Conservation (phyloP, 495 filamentous ascomycete species). For the Daldinia bambusicola region DNA sequence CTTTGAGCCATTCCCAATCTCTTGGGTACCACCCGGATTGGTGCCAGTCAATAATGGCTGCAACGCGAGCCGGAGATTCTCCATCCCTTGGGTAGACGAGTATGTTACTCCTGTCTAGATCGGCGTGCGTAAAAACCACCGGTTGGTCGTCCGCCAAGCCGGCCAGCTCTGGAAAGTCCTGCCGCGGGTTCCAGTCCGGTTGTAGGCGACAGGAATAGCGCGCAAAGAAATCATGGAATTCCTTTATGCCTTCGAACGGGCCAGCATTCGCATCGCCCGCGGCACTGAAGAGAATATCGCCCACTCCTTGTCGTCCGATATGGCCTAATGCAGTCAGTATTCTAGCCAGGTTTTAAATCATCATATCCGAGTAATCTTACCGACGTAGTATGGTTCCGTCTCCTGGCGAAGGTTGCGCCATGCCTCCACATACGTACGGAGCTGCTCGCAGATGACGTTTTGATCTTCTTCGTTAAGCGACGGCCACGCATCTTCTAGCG, state of each 20-base stretch:
- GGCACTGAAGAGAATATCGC: conserved; percentile 51
- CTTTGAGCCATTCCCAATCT: conserved; percentile 61
- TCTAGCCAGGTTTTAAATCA: conserved; percentile 19
- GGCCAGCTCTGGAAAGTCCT: conserved; percentile 51
- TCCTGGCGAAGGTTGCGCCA: neutral
- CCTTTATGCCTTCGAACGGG: conserved; percentile 53
- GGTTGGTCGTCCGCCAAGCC: conserved; percentile 55
- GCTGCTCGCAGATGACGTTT: neutral
- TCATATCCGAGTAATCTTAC: neutral
- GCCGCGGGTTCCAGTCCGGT: conserved; percentile 34
- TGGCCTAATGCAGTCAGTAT: conserved; percentile 41
- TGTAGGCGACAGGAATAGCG: conserved; percentile 22
- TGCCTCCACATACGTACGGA: neutral
- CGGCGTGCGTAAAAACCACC: conserved; percentile 60
- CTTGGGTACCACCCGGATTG: conserved; percentile 60
- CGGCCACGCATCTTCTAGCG: neutral
- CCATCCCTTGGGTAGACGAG: conserved; percentile 29
- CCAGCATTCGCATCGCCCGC: conserved; percentile 42
- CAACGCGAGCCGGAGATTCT: conserved; percentile 43
- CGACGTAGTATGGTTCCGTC: neutral
- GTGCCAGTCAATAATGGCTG: conserved; percentile 61
- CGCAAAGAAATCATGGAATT: conserved; percentile 57
- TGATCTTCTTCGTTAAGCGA: neutral
- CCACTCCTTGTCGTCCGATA: conserved; percentile 44
- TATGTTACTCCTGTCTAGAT: conserved; percentile 62